Percentiles rank a stretch among this genome's conserved stretches.
Conservation (phyloP, 2,329 filamentous ascomycete species). For the Fonsecaea monophora region DNA sequence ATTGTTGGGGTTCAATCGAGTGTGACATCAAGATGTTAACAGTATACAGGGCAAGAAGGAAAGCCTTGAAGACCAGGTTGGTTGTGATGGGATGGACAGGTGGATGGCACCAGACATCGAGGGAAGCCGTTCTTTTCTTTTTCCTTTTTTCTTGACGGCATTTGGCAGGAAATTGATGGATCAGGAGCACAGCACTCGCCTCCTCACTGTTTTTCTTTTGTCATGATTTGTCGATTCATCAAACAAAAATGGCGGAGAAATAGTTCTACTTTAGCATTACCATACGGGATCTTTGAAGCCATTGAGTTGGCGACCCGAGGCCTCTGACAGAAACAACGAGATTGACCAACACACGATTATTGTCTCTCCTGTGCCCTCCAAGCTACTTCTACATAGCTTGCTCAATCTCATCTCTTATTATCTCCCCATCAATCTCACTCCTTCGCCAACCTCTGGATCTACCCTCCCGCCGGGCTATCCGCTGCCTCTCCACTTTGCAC, state of each 20-base stretch:
- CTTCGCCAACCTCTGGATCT: background rate
- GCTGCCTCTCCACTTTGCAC: background rate
- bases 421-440: background rate
- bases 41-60: conserved; percentile 1
- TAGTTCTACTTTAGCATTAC: background rate
- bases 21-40: conserved; percentile 12
- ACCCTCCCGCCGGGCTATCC: background rate
- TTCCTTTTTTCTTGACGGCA: background rate
- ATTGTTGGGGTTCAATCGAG: background rate
- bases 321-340: background rate
- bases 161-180: background rate
- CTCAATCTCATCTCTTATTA: background rate
- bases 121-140: background rate
- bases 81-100: conserved; percentile 1
- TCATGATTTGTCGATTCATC: background rate
- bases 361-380: background rate
- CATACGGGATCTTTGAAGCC: background rate
- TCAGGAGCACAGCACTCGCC: conserved; percentile 8
- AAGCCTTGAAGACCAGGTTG: background rate
- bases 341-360: background rate
- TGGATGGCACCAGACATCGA: conserved; percentile 7
- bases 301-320: background rate
- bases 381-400: background rate
- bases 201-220: conserved; percentile 6
- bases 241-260: background rate